Conservation (phyloP, 148 eudicot species). For the Simmondsia chinensis region DNA sequence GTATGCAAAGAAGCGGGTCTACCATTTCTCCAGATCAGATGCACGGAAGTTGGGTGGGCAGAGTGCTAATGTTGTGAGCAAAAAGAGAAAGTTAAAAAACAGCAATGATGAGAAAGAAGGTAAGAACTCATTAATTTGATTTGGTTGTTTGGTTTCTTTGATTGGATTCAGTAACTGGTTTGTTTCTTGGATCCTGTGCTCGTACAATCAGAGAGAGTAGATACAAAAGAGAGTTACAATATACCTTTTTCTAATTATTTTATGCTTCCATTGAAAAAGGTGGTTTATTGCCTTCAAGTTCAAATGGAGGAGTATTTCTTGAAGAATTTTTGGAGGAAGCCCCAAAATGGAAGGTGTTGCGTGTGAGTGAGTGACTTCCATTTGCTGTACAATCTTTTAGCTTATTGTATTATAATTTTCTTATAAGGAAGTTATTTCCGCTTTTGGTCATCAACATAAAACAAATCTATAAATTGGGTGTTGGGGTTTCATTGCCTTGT, state of each 20-base stretch:
- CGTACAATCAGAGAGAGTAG: no score
- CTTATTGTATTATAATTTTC: not conserved
- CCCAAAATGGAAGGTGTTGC: conserved; percentile 98
- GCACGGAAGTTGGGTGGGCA: conserved; percentile 31
- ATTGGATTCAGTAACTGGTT: not conserved
- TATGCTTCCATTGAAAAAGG: conserved; percentile 7
- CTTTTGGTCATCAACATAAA: not conserved
- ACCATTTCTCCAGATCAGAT: conserved; percentile 47
- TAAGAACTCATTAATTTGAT: conserved; percentile 5
- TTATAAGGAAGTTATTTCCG: not conserved
- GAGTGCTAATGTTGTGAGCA: conserved; percentile 23
- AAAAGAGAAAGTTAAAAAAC: conserved; percentile 61
- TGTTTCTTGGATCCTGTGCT: not conserved
- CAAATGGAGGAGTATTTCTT: conserved; percentile 37
- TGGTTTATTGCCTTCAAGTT: conserved; percentile 26
- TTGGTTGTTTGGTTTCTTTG: not conserved
- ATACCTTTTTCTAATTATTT: conserved; percentile 5
- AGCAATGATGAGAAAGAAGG: conserved; percentile 38
- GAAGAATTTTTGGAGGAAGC: conserved; percentile 89
- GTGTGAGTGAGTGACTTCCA: conserved; percentile 90
- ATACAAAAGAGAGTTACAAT: no score
- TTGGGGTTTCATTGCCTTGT: no score
- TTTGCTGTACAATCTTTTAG: conserved; percentile 5
- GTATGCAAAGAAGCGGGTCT: conserved; percentile 93
- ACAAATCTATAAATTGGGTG: not conserved